Base-by-base conservation (phyloP, 345 rosid species). In the Corchorus capsularis region DNA sequence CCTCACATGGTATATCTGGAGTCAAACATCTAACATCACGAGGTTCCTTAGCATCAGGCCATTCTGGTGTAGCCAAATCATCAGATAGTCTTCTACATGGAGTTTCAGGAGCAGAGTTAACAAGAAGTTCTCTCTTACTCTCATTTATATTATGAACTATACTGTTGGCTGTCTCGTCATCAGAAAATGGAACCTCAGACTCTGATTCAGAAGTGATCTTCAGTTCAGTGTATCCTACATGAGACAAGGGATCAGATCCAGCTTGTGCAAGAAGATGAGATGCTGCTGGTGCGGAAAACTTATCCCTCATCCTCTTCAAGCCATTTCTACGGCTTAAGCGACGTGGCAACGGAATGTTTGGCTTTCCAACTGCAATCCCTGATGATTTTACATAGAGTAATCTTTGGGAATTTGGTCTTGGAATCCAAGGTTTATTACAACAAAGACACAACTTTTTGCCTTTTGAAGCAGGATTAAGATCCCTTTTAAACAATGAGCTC, bases 401-500 rank as follows among this genome's bases (percentile, higher is more conserved):
- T 70, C 82, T 84, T 74, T 84, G 83, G 56, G 83, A 63, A 54
- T 80, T 70, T 17, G 82, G 82, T 71, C 82, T 86, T 5, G 89
- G 80, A 77, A 78, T 75, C 89, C 87, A 85, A 17, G 87, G 88
- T 67, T 82, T 83, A 79, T 82, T 71, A 59, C 97, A 93, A 79
- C 97, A 93, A 63, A 93, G 81, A 84, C 97, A 89, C 12, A 73
- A 61, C 53, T 73, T 82, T 45, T 82, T 50, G 34, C 76, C 70
- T 66, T 64, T 37, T 67, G 85, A 75, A 75, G 59, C 66, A 37
- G 79, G 57, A 60, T 49, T 46, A 43, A 64, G 43, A 54, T 86
- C 83, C 71, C 69, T 75, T 22, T 77, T 88, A 27, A 83, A 75
- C 43, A 81, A 75, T 12, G 64, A 49, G 64, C 75, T 64, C 17